Conservation (phyloP, 331 rosid genomes). For the Quercus tomentella region DNA sequence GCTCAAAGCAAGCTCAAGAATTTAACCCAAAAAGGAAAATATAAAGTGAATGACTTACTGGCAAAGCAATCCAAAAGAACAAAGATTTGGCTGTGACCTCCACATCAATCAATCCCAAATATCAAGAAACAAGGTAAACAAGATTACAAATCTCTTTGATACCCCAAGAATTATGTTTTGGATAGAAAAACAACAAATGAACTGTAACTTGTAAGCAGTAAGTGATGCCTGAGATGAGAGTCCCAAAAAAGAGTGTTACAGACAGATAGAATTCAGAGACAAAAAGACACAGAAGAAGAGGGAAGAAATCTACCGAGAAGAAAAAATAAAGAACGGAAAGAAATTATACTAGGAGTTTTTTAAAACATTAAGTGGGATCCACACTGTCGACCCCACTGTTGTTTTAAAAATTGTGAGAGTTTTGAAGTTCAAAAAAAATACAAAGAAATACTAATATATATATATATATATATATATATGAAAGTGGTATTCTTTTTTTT, state of each 20-base stretch:
- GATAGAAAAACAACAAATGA: slow-evolving; percentile 42
- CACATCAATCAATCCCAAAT: slow-evolving; percentile 36
- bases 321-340: neutral
- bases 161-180: slow-evolving; percentile 5
- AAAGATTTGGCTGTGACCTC: slow-evolving; percentile 37
- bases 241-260: slow-evolving; percentile 17
- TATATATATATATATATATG: no score
- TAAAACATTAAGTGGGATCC: neutral
- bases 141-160: neutral
- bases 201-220: no score
- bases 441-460: neutral
- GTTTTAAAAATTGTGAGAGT: neutral
- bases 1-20: slow-evolving; percentile 23
- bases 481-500: no score
- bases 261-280: slow-evolving; percentile 25
- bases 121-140: neutral
- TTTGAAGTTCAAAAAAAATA: neutral
- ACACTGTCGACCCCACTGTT: neutral
- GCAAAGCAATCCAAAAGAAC: slow-evolving; percentile 48
- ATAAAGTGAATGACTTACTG: slow-evolving; percentile 47
- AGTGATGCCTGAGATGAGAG: slow-evolving; percentile 18
- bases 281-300: slow-evolving; percentile 24
- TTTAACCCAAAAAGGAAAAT: neutral
- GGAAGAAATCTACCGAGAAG: slow-evolving; percentile 15
- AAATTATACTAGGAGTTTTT: neutral